Conservation (phyloP, 768 basidiomycete genomes). For the Crucibulum laeve region DNA sequence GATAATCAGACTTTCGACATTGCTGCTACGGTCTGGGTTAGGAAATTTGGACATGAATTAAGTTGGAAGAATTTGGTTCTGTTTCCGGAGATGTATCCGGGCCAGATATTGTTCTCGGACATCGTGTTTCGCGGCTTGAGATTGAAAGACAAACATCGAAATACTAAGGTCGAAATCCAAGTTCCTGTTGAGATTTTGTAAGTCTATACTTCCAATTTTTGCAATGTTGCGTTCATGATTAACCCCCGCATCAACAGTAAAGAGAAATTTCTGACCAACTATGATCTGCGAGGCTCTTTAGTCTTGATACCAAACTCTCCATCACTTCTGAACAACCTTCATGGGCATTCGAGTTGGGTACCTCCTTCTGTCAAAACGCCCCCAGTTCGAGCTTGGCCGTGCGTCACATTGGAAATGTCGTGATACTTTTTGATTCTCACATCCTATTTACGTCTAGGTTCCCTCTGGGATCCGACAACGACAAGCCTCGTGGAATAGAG, state of each 20-base stretch:
- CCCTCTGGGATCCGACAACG: no score
- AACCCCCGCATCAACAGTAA: neutral
- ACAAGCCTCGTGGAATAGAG: neutral
- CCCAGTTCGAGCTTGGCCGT: no score
- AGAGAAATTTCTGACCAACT: neutral
- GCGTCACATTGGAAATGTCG: no score
- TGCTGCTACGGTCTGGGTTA: slow-evolving; percentile 15
- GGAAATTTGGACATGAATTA: no score
- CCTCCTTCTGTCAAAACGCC: no score
- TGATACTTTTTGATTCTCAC: neutral
- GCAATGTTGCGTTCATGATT: neutral
- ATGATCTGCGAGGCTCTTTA: neutral
- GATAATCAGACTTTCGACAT: slow-evolving; percentile 14
- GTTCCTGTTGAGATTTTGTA: neutral
- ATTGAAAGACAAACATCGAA: neutral
- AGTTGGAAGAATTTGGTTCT: neutral
- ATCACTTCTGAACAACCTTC: neutral
- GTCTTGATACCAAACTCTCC: neutral
- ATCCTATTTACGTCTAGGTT: neutral
- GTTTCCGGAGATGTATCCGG: neutral
- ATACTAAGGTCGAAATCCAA: neutral
- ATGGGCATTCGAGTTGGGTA: no score
- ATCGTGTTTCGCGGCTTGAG: neutral
- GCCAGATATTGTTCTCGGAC: neutral
- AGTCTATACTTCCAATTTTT: neutral